Percentiles rank a stretch among this genome's conserved stretches.
Conservation (phyloP, 306 rosid genomes). For the Citrullus colocynthis region DNA sequence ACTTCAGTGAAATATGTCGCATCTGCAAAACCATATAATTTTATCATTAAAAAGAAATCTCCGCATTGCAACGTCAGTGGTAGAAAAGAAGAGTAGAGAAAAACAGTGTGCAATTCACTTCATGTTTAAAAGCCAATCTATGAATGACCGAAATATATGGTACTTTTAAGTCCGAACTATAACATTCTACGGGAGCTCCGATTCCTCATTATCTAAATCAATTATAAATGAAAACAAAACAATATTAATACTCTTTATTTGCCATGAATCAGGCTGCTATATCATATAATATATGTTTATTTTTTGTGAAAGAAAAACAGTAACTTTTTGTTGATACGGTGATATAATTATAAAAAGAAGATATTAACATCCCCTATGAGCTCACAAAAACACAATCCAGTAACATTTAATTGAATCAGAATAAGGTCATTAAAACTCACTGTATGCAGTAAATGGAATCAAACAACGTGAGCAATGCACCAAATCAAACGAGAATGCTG, state of each 20-base stretch:
- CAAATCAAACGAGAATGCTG: constrained; percentile 83
- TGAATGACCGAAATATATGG: background rate
- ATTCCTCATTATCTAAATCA: background rate
- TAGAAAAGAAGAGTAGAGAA: background rate
- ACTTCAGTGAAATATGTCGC: constrained; percentile 91
- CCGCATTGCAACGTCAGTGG: background rate
- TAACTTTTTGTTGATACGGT: background rate
- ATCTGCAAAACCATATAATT: constrained; percentile 44
- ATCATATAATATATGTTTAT: background rate
- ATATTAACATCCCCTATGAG: background rate
- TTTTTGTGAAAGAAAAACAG: background rate
- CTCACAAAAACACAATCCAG: background rate
- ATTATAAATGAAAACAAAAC: background rate
- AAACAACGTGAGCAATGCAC: constrained; percentile 95
- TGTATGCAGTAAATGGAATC: constrained; percentile 91
- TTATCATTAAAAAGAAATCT: constrained; percentile 1
- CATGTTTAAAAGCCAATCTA: background rate
- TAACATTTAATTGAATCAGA: background rate
- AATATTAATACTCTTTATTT: background rate
- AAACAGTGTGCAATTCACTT: background rate
- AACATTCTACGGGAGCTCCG: background rate
- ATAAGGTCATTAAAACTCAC: constrained; percentile 35
- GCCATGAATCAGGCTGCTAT: background rate
- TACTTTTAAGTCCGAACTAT: background rate
- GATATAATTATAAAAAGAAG: background rate